Base-by-base conservation (phyloP, 768 basidiomycete genomes). In the Boletus rubescentipes region DNA sequence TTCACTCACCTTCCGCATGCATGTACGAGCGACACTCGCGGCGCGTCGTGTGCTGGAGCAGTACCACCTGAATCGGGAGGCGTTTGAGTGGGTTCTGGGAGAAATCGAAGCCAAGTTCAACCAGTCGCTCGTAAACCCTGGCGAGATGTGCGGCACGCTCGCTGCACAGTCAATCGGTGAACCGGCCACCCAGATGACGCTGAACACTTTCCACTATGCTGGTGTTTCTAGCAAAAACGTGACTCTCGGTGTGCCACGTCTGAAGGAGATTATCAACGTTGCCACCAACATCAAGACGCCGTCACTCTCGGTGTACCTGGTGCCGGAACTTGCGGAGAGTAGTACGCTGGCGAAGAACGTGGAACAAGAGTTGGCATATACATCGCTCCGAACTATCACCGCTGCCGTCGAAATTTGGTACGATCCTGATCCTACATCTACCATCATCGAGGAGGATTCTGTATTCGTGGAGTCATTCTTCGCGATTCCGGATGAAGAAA, bases 171-270 rank as follows among this genome's bases (percentile, higher is more conserved):
- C 97, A 0, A 99, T 98, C 60, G 97, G 97, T 72, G 97, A 98
- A 77, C 97, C 97, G 0, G 97, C 97, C 5, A 99, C 97, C 1
- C 97, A 99, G 75, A 98, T 99, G 97, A 98, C 97, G 7, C 73
- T 99, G 54, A 99, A 99, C 72, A 98, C 96, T 0, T 99, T 98
- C 91, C 97, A 99, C 74, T 98, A 98, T 70, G 97, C 97, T 56
- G 97, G 97, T 87, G 97, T 99, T 23, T 96, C 97, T n/a, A 93
- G 91, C 67, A 98, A 98, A 76, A 98, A 97, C 73, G 97, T 99
- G 46, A 99, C 97, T 0, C 91, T 98, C 54, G 97, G 97, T 86
- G 97, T 99, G 2, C 97, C 97, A 2, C 95, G 97, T 72, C 72
- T 99, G 59, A 98, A 98, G 77, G 97, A 98, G 73, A 98, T 98